Percentiles rank a stretch among this genome's conserved stretches.
Evolutionary conservation across 75 land plant genomes (phyloP).

Genomic region (Selaginella moellendorffii): DNA sequence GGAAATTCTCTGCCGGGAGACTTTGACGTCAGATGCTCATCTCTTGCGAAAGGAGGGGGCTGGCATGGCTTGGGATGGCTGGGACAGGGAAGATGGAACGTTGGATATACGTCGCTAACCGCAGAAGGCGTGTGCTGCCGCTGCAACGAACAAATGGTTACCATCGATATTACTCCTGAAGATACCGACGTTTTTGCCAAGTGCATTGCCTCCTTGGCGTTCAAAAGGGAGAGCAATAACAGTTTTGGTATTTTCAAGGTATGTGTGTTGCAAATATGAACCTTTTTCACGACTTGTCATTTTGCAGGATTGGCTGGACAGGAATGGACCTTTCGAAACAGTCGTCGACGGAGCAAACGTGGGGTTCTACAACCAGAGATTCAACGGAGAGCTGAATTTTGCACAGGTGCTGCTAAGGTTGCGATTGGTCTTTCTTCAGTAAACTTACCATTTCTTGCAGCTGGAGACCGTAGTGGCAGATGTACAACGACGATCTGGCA

Average conservation of each 20-base stretch:
- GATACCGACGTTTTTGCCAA: slow-evolving; percentile 54
- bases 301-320: slow-evolving; percentile 63
- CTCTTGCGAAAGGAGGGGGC: slow-evolving; percentile 45
- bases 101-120: slow-evolving; percentile 23
- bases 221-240: slow-evolving; percentile 22
- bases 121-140: slow-evolving; percentile 30
- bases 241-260: slow-evolving; percentile 51
- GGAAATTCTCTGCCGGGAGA: slow-evolving; percentile 28
- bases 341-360: slow-evolving; percentile 79
- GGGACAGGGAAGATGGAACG: slow-evolving; percentile 49
- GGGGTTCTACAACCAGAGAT: slow-evolving; percentile 29
- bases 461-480: slow-evolving; percentile 52
- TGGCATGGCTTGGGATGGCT: slow-evolving; percentile 78
- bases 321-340: slow-evolving; percentile 69
- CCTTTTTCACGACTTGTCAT: not conserved
- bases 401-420: slow-evolving; percentile 13
- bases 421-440: not conserved
- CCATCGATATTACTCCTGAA: slow-evolving; percentile 38
- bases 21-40: slow-evolving; percentile 19
- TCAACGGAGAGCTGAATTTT: slow-evolving; percentile 23
- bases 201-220: slow-evolving; percentile 38
- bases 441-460: too few relatives aligned
- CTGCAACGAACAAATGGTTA: slow-evolving; percentile 40
- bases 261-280: not conserved
- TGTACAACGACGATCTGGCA: slow-evolving; percentile 40